phyloP scores from a whole-genome alignment of 495 filamentous ascomycete genomes.

The Xylona heveae region DNA sequence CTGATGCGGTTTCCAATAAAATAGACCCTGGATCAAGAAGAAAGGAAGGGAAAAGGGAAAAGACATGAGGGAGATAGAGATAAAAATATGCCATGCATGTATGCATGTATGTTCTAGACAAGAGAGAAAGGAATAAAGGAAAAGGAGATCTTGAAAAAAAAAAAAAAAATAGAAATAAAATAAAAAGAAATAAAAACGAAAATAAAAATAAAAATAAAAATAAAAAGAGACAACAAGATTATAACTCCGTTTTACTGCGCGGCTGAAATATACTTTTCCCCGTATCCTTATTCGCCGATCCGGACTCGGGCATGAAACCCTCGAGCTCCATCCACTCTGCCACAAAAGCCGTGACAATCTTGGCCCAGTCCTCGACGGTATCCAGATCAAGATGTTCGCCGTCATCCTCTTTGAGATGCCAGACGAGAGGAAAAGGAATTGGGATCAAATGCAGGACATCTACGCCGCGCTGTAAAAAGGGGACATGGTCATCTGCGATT shows the following conservation, averaged over 20 bases:
- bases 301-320: conserved; percentile 24
- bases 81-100: no score
- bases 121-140: no score
- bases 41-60: no score
- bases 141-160: no score
- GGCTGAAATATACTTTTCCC: background rate
- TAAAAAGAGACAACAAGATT: background rate
- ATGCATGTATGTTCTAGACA: no score
- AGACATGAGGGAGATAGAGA: no score
- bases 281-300: background rate
- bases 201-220: background rate
- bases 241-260: background rate
- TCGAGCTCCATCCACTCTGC: conserved; percentile 91
- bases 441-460: conserved; percentile 79
- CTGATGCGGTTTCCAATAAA: no score
- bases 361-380: conserved; percentile 75
- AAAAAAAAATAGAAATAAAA: no score
- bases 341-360: conserved; percentile 61
- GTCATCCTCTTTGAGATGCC: conserved; percentile 74
- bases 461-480: conserved; percentile 69
- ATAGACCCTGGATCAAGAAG: no score
- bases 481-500: conserved; percentile 74
- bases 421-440: conserved; percentile 58
- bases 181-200: background rate
- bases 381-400: conserved; percentile 65